A percentile compares a stretch with the other conserved stretches of the same genome.
Evolutionary conservation across 2,329 filamentous ascomycete genomes (phyloP).

Genomic region (Grosmannia serpens): DNA sequence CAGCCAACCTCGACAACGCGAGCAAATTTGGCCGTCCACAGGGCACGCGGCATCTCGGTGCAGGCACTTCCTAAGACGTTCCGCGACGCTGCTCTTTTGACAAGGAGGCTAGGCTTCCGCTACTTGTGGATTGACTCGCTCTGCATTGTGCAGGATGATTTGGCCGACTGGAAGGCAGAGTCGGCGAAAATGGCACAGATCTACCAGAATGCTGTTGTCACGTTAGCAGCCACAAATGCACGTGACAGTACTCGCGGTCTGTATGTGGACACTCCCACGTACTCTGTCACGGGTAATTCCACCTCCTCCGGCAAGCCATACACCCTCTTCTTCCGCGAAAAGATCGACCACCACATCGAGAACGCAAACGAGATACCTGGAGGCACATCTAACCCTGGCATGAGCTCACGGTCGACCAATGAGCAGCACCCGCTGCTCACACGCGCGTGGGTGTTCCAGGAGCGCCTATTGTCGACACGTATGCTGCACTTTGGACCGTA

Average conservation of each 20-base stretch:
- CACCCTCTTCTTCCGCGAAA: not conserved
- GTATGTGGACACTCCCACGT: not conserved
- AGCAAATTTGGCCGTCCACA: not conserved
- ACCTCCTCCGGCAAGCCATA: not conserved
- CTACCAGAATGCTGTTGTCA: not conserved
- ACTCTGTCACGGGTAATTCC: not conserved
- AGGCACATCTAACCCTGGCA: not conserved
- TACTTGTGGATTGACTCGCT: not conserved
- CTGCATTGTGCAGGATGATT: not conserved
- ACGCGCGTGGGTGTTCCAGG: not conserved
- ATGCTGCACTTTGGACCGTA: slow-evolving; percentile 1
- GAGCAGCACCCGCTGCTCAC: not conserved
- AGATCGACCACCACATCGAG: not conserved
- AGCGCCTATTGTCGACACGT: not conserved
- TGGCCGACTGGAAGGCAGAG: not conserved
- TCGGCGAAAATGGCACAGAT: not conserved
- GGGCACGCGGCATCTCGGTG: not conserved
- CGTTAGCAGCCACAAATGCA: not conserved
- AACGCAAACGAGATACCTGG: not conserved
- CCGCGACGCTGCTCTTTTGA: not conserved
- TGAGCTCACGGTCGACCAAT: not conserved
- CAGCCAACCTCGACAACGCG: not conserved
- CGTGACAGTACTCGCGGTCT: not conserved
- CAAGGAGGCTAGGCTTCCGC: not conserved
- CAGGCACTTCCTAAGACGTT: not conserved